Evolutionary conservation across 495 filamentous ascomycete genomes (phyloP).

Genomic region (Aspergillus bertholletiae): DNA sequence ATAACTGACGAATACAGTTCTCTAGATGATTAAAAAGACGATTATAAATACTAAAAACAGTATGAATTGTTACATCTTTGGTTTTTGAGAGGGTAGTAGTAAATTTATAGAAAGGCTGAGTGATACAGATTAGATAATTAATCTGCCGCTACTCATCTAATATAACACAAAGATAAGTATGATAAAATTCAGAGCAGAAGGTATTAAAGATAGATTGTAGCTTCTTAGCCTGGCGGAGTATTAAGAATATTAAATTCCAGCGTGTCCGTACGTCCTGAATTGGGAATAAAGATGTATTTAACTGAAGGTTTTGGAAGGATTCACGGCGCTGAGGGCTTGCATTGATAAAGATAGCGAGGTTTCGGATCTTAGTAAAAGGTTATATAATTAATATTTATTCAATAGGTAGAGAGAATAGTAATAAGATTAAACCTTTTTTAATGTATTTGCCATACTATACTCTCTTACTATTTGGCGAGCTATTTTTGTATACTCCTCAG

Average conservation of each 20-base stretch:
- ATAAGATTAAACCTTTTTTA: conserved; percentile 14
- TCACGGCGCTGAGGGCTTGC: conserved; percentile 11
- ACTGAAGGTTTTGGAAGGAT: conserved; percentile 6
- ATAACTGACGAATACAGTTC: conserved; percentile 3
- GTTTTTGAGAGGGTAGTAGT: conserved; percentile 6
- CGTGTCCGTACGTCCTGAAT: conserved; percentile 16
- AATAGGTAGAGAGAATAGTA: conserved; percentile 1
- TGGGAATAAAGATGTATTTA: conserved; percentile 10
- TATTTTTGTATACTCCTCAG: neutral
- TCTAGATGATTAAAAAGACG: conserved; percentile 2
- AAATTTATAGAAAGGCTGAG: conserved; percentile 7
- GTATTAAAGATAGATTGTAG: conserved; percentile 1
- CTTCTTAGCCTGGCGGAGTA: neutral
- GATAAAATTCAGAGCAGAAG: neutral
- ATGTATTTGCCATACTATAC: conserved; percentile 7
- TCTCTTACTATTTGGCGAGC: conserved; percentile 1
- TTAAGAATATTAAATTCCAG: conserved; percentile 2
- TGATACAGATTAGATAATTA: conserved; percentile 10
- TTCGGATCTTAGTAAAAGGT: conserved; percentile 10
- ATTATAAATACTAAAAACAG: conserved; percentile 11
- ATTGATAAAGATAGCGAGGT: conserved; percentile 17
- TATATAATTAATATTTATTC: neutral
- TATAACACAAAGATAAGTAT: neutral
- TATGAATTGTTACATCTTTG: conserved; percentile 10
- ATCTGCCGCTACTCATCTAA: conserved; percentile 3